Percentiles rank a stretch among this genome's conserved stretches.
Conservation (phyloP, 2,329 filamentous ascomycete genomes). For the Chaetomiaceae sp. region DNA sequence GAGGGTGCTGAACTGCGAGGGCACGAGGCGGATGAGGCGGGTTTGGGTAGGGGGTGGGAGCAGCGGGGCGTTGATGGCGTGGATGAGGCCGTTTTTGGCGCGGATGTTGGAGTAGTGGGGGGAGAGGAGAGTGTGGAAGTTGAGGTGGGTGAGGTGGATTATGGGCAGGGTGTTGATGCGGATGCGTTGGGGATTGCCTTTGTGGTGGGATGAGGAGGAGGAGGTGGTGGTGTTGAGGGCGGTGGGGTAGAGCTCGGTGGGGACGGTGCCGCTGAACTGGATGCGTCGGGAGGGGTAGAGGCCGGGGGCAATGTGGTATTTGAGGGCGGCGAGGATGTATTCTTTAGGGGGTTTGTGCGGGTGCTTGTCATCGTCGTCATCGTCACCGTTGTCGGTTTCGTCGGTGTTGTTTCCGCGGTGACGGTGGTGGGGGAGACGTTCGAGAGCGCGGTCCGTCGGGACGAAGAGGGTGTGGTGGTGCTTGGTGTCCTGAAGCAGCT, state of each 20-base stretch:
- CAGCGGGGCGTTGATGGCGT: constrained; percentile 69
- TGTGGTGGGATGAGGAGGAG: neutral
- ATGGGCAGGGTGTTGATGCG: constrained; percentile 47
- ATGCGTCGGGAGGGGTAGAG: constrained; percentile 61
- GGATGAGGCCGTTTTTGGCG: constrained; percentile 74
- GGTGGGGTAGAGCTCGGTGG: constrained; percentile 56
- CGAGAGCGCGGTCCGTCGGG: constrained; percentile 70
- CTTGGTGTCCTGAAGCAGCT: constrained; percentile 59
- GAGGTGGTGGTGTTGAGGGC: constrained; percentile 42
- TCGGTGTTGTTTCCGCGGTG: too few relatives aligned
- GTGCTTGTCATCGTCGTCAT: constrained; percentile 22
- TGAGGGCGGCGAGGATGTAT: constrained; percentile 59
- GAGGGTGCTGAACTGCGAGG: constrained; percentile 71
- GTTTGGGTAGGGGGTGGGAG: constrained; percentile 64
- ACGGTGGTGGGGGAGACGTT: constrained; percentile 40
- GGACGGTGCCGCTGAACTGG: constrained; percentile 66
- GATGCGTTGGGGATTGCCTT: constrained; percentile 61
- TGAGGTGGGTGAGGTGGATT: constrained; percentile 57
- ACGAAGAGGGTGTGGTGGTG: constrained; percentile 77
- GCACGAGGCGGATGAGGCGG: constrained; percentile 55
- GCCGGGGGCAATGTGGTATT: constrained; percentile 69
- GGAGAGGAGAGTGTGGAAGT: constrained; percentile 69
- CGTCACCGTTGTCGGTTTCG: too few relatives aligned
- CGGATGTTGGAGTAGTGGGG: constrained; percentile 55
- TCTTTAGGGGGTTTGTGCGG: constrained; percentile 55